phyloP scores from a whole-genome alignment of 306 rosid species.

The Pterocarpus santalinus region DNA sequence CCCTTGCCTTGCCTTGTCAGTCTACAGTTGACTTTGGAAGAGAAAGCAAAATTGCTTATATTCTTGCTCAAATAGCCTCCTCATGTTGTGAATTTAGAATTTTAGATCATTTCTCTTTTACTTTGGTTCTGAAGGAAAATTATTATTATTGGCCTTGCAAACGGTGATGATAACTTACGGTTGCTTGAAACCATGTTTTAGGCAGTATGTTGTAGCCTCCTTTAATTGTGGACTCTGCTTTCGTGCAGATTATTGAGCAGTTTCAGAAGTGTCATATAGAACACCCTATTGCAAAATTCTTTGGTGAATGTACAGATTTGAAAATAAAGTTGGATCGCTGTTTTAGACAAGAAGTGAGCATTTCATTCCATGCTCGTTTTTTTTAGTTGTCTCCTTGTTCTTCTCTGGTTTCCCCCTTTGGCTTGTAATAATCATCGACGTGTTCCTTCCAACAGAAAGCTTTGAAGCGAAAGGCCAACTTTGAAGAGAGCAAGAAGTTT shows the following conservation, averaged over 20 bases:
- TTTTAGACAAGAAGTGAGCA: slow-evolving; percentile 86
- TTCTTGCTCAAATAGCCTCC: neutral
- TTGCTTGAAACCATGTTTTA: neutral
- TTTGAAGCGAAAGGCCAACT: slow-evolving; percentile 91
- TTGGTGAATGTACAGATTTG: slow-evolving; percentile 90
- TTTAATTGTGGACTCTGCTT: slow-evolving; percentile 22
- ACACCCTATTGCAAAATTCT: slow-evolving; percentile 80
- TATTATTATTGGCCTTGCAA: slow-evolving; percentile 27
- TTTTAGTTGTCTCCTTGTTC: slow-evolving; percentile 5
- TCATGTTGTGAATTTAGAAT: slow-evolving; percentile 1
- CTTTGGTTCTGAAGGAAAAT: slow-evolving; percentile 27
- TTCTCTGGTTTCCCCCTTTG: neutral
- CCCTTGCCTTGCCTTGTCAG: slow-evolving; percentile 13
- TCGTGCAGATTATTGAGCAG: slow-evolving; percentile 73
- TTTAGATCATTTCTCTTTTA: slow-evolving; percentile 24
- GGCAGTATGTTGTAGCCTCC: neutral
- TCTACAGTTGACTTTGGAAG: slow-evolving; percentile 22
- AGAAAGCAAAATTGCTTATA: neutral
- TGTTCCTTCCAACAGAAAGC: slow-evolving; percentile 73
- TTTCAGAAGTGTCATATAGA: slow-evolving; percentile 88
- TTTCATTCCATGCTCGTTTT: neutral
- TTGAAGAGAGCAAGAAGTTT: slow-evolving; percentile 85
- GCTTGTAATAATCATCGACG: neutral
- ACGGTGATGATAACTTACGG: neutral
- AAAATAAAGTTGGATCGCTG: slow-evolving; percentile 93